Base-by-base conservation (phyloP, 2,329 filamentous ascomycete species). In the Diaporthe vaccinii region DNA sequence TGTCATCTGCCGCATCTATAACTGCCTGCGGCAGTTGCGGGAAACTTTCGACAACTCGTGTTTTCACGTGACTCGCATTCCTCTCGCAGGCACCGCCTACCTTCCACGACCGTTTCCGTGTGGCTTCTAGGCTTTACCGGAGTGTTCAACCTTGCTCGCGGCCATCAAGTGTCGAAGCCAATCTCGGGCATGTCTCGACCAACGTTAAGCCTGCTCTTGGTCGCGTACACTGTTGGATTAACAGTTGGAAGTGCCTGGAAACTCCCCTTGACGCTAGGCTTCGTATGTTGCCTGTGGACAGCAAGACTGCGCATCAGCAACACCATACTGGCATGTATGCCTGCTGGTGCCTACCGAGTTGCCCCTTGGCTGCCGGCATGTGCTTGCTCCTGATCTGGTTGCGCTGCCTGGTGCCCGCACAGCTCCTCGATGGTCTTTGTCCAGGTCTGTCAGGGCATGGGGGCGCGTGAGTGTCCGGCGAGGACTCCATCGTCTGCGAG, bases 51-150 rank as follows among this genome's bases (percentile, higher is more conserved):
- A 55, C n/a, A 25, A 53, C 34, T 53, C 22, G 4, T 39, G 25
- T 28, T 46, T 68, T 41, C 65, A 68, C 65, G 65, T 68, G 65
- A 68, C 65, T 28, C 46, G 46, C 8, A 36, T 25, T 36, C 12
- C 34, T 15, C 36, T 4, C n/a, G 44, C 8, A 15, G 36, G 39
- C 59, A 28, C 36, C 20, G 22, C 31, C 44, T 25, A 7, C 28
- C 31, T 39, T 15, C 5, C 8, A 22, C 25, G 25, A 22, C 20
- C 9, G 0, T 34, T 49, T 39, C 10, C 17, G 46, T 25, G 28
- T n/a, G 22, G 22, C 28, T 68, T 68, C 31, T 51, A 15, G n/a
- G 31, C 22, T 39, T 39, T 22, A 1, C 44, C 46, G 44, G 28
- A 36, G 22, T 25, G 12, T 15, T 25, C 1, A 31, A 53, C 44